Evolutionary conservation across 169 alveolate species (phyloP).

Genomic region (Amoebophrya sp.): DNA sequence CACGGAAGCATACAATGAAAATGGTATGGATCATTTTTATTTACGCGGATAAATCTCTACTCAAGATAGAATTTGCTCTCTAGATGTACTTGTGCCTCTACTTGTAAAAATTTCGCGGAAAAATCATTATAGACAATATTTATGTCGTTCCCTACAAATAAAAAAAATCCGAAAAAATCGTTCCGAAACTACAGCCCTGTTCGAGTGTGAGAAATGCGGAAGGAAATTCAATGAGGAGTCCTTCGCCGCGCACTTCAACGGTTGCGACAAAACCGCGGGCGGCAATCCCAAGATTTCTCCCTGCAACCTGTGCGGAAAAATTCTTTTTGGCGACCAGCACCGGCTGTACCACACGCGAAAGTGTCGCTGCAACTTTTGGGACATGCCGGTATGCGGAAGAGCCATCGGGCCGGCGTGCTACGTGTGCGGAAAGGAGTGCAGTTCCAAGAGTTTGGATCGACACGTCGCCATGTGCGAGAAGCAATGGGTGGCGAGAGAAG

Average conservation of each 20-base stretch:
- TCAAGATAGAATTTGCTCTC: no score
- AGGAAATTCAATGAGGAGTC: neutral
- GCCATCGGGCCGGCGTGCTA: neutral
- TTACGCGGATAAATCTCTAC: no score
- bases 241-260: neutral
- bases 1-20: neutral
- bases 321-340: neutral
- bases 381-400: neutral
- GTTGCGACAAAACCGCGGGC: neutral
- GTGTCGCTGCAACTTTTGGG: neutral
- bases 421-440: neutral
- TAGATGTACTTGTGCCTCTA: no score
- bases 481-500: neutral
- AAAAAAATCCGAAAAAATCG: no score
- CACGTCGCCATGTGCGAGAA: neutral
- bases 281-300: neutral
- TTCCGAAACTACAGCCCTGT: neutral
- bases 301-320: neutral
- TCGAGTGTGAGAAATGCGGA: neutral
- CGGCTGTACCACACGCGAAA: neutral
- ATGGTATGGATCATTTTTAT: no score
- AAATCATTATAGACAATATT: no score
- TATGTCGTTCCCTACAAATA: no score
- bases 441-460: neutral
- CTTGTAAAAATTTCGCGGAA: no score